phyloP scores from a whole-genome alignment of 2,329 filamentous ascomycete species.

The Talaromyces islandicus region DNA sequence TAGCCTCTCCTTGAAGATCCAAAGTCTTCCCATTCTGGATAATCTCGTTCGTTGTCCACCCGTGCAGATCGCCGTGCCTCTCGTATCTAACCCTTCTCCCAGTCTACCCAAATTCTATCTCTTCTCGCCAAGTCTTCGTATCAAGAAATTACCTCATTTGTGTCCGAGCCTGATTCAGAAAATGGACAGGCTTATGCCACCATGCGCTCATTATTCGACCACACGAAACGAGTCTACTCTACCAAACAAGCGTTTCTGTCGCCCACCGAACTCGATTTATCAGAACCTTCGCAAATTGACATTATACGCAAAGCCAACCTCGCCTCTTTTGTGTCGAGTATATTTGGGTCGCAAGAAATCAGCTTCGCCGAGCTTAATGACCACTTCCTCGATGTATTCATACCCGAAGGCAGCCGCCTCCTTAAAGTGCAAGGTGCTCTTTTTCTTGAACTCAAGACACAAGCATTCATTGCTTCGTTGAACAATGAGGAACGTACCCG shows the following conservation, averaged over 20 bases:
- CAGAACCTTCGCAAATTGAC: constrained; percentile 49
- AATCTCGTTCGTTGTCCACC: constrained; percentile 46
- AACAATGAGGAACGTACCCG: constrained; percentile 51
- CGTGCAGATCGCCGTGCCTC: background rate
- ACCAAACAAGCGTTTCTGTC: constrained; percentile 52
- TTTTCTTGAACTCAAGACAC: constrained; percentile 61
- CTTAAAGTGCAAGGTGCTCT: constrained; percentile 56
- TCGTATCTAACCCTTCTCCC: background rate
- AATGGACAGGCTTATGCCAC: constrained; percentile 57
- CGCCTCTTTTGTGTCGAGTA: constrained; percentile 58
- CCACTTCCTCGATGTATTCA: constrained; percentile 59
- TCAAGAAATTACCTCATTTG: constrained; percentile 52
- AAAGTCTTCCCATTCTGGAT: constrained; percentile 57
- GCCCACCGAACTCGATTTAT: constrained; percentile 47
- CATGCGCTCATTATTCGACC: constrained; percentile 57
- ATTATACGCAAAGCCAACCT: constrained; percentile 60
- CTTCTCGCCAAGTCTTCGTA: constrained; percentile 53
- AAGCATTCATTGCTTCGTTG: constrained; percentile 59
- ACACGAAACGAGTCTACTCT: constrained; percentile 57
- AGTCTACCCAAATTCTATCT: constrained; percentile 56
- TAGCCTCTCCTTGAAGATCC: constrained; percentile 47
- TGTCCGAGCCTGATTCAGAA: constrained; percentile 50
- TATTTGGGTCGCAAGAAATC: constrained; percentile 60
- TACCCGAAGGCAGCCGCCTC: constrained; percentile 52
- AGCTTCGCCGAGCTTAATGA: constrained; percentile 60